phyloP scores from a whole-genome alignment of 2,329 filamentous ascomycete genomes.

The Akanthomyces uredinophilus region DNA sequence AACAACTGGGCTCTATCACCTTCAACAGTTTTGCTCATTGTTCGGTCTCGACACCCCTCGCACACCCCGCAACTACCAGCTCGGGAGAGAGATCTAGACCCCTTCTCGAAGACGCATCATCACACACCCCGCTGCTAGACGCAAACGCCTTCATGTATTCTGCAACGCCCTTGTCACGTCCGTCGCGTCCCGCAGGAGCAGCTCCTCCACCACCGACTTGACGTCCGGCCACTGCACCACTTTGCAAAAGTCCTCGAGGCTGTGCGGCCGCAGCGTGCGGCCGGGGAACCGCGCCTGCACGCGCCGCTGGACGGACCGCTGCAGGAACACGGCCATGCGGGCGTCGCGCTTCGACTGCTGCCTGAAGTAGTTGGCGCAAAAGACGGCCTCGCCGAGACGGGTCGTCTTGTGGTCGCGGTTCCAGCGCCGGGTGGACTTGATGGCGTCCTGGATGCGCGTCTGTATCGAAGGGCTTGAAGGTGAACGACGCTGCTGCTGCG shows the following conservation, averaged over 20 bases:
- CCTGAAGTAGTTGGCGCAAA: conserved; percentile 29
- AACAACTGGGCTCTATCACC: neutral
- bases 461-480: conserved; percentile 12
- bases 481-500: neutral
- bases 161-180: conserved; percentile 17
- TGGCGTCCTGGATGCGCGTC: conserved; percentile 29
- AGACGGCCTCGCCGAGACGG: conserved; percentile 28
- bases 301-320: conserved; percentile 26
- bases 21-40: neutral
- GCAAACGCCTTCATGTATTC: neutral
- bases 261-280: conserved; percentile 19
- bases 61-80: no score
- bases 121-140: no score
- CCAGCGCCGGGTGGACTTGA: conserved; percentile 35
- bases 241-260: conserved; percentile 30
- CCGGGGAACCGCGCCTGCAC: conserved; percentile 16
- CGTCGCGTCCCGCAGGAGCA: conserved; percentile 24
- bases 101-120: no score
- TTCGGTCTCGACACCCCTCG: no score
- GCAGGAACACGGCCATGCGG: conserved; percentile 29
- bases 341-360: conserved; percentile 33
- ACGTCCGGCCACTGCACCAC: conserved; percentile 30
- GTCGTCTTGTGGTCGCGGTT: conserved; percentile 34
- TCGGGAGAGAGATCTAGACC: no score
- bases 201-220: conserved; percentile 27